Conservation (phyloP, 1,284 basidiomycete species). For the Leccinum solheimii region DNA sequence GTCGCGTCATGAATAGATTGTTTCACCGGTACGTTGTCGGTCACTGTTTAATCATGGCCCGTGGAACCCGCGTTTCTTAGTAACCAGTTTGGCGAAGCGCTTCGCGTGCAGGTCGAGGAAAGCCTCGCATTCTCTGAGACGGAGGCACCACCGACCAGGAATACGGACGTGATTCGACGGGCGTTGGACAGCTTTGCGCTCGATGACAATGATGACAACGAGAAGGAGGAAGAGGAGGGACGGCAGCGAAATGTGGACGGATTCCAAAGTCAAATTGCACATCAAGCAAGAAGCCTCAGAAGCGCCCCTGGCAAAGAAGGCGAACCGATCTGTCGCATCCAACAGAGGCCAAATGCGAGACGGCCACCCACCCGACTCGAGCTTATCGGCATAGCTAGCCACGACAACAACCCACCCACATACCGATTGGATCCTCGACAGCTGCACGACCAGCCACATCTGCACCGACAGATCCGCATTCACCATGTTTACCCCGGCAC, state of each 20-base stretch:
- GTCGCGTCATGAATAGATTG: conserved; percentile 99
- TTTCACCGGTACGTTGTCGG: conserved; percentile 67
- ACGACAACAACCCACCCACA: too few relatives aligned
- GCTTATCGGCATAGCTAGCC: too few relatives aligned
- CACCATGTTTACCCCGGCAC: too few relatives aligned
- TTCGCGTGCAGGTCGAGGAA: conserved; percentile 94
- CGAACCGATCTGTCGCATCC: too few relatives aligned
- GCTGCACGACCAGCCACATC: too few relatives aligned
- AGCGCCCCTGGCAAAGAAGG: too few relatives aligned
- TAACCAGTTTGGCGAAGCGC: conserved; percentile 92
- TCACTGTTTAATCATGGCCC: not conserved
- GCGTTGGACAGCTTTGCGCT: conserved; percentile 80
- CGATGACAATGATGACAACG: conserved; percentile 67
- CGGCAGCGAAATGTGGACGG: conserved; percentile 7
- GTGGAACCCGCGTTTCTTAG: conserved; percentile 27
- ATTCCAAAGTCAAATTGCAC: too few relatives aligned
- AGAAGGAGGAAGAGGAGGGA: conserved; percentile 35
- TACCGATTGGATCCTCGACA: too few relatives aligned
- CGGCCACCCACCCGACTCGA: too few relatives aligned
- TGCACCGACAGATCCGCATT: too few relatives aligned
- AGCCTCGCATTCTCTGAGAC: conserved; percentile 94
- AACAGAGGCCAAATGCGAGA: too few relatives aligned
- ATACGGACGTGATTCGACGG: conserved; percentile 86
- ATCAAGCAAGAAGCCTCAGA: too few relatives aligned
- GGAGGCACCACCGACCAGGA: conserved; percentile 81